These are phyloP conservation scores for Verbascum thapsus DNA, from an alignment of 257 asterid species.

Conservation along the genomic window DNA sequence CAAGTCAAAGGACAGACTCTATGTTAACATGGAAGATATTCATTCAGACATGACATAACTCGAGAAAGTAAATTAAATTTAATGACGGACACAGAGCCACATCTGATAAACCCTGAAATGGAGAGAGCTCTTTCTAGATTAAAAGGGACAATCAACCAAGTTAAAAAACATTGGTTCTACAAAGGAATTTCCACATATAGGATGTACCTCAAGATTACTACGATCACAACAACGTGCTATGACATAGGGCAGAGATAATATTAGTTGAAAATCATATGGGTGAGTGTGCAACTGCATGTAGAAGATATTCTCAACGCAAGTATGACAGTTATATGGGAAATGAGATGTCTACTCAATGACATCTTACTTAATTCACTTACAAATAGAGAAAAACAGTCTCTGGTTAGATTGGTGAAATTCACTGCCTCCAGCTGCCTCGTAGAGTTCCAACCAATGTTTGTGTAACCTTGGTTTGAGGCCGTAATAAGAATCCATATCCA, in stretches of 20 bases:
- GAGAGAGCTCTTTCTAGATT: not conserved
- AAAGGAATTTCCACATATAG: not conserved
- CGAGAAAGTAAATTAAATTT: no score
- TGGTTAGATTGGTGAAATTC: conserved; percentile 69
- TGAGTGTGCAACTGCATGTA: conserved; percentile 13
- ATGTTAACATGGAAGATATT: conserved; percentile 7
- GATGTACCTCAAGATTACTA: not conserved
- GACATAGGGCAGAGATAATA: conserved; percentile 2
- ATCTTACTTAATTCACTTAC: conserved; percentile 50
- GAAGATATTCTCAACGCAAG: conserved; percentile 1
- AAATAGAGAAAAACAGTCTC: conserved; percentile 67
- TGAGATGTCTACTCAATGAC: conserved; percentile 14
- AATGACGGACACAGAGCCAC: not conserved
- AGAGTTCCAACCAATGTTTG: conserved; percentile 77
- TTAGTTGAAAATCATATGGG: not conserved
- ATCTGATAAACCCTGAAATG: not conserved
- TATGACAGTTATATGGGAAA: conserved; percentile 8
- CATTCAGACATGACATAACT: not conserved
- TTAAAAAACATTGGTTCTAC: no score
- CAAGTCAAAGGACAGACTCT: conserved; percentile 3
- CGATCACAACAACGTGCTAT: not conserved
- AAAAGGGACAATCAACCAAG: not conserved
- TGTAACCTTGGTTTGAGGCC: conserved; percentile 69
- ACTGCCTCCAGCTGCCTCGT: conserved; percentile 55
- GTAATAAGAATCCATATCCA: conserved; percentile 39